Conservation (phyloP, 495 filamentous ascomycete species). For the Gamarada debralockiae region DNA sequence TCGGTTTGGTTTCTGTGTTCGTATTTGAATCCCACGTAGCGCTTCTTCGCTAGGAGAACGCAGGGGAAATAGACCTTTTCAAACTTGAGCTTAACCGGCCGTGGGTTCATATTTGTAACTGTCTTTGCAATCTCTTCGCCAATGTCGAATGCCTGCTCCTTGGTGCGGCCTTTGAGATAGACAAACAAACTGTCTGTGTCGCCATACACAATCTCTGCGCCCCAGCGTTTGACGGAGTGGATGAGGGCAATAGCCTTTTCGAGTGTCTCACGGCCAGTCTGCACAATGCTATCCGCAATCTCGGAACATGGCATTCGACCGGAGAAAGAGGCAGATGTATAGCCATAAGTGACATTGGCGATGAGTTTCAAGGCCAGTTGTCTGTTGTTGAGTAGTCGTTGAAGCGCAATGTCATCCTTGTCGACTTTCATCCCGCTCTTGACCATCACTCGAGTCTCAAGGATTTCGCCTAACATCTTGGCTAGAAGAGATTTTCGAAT, state of each 20-base stretch:
- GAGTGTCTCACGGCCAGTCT: constrained; percentile 88
- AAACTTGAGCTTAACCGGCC: constrained; percentile 93
- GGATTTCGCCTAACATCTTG: constrained; percentile 94
- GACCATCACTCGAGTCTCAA: constrained; percentile 97
- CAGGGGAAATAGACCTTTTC: constrained; percentile 98
- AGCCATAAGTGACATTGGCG: constrained; percentile 97
- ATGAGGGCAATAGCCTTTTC: constrained; percentile 93
- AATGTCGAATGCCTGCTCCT: constrained; percentile 85
- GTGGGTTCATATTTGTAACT: constrained; percentile 86
- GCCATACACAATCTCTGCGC: constrained; percentile 94
- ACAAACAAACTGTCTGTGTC: constrained; percentile 98
- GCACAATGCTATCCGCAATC: constrained; percentile 97
- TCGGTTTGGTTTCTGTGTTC: constrained; percentile 71
- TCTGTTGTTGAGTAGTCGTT: constrained; percentile 87
- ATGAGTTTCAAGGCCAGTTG: constrained; percentile 96
- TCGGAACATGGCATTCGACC: constrained; percentile 97
- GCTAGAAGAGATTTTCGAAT: constrained; percentile 88
- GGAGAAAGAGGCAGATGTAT: constrained; percentile 92
- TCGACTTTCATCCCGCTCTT: constrained; percentile 95
- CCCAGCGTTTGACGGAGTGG: constrained; percentile 81
- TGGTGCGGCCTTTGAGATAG: constrained; percentile 79
- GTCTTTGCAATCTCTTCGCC: constrained; percentile 89
- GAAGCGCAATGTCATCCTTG: constrained; percentile 82
- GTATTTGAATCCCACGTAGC: constrained; percentile 97
- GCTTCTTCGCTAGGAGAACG: constrained; percentile 91